These are phyloP conservation scores for Apiotrichum brassicae DNA, from an alignment of 1,284 basidiomycete genomes.

Conservation along the genomic window DNA sequence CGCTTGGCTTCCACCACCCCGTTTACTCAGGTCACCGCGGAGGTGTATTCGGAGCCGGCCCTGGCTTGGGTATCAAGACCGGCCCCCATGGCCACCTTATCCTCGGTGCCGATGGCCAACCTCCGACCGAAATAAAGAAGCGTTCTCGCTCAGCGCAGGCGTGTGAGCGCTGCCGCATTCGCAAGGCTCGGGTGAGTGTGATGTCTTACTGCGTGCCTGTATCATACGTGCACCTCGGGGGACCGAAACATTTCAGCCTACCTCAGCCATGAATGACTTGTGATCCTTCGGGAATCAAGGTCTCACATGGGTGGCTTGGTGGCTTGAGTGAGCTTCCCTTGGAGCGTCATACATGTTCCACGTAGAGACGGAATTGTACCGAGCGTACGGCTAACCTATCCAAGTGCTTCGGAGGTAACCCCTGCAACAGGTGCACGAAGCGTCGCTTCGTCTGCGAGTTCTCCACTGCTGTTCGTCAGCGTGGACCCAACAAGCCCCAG, in stretches of 20 bases:
- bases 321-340: no score
- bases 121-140: constrained; percentile 23
- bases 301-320: no score
- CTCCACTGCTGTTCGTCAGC: constrained; percentile 18
- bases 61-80: constrained; percentile 10
- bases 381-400: constrained; percentile 1
- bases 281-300: no score
- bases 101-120: constrained; percentile 16
- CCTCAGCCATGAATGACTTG: no score
- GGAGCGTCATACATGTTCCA: no score
- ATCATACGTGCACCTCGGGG: neutral
- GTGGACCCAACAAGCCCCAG: constrained; percentile 17
- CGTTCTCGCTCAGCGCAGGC: constrained; percentile 24
- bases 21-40: neutral
- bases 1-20: neutral
- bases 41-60: neutral
- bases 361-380: no score
- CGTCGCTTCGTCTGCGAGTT: constrained; percentile 21
- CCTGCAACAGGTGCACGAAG: constrained; percentile 21
- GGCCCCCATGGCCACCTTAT: constrained; percentile 10
- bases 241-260: no score
- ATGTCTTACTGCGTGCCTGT: neutral
- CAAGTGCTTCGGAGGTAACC: constrained; percentile 22
- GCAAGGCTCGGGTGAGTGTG: constrained; percentile 27
- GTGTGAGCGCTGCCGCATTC: constrained; percentile 24